Evolutionary conservation across 2,329 filamentous ascomycete genomes (phyloP), one percentile per base, ranked within the genome.

Genomic region (Xylaria arbuscula): DNA sequence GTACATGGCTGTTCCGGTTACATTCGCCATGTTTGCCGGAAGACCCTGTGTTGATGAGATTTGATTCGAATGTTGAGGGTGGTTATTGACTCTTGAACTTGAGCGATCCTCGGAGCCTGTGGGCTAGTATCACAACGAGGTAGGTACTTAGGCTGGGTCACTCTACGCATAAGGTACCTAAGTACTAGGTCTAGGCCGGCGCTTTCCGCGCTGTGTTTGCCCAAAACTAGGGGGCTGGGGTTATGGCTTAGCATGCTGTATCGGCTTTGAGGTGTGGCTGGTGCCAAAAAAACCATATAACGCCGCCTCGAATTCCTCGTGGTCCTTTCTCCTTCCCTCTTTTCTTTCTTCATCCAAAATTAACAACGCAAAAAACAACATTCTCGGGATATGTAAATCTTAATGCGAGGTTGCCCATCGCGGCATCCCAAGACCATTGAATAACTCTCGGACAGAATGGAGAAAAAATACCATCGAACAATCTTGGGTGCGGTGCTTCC

Each of bases 401-500:
- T 79, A 81, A 79, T 83, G 82, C 80, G 83, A 86, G 84, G 84
- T 82, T 74, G 73, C 74, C 77, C 78, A 75, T 77, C 77, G 75
- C 72, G 75, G 77, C 77, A 76, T 75, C 81, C 84, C 84, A 86
- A 67, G 85, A 86, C 84, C 82, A 84, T 81, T 77, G 78, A 77
- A 79, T 77, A 28, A 73, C 75, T 80, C 80, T 83, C 79, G 81
- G 80, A 80, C 76, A 84, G 82, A 83, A 86, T 83, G 85, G 81
- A 86, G 85, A 86, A 78, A 70, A 83, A 36, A 84, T 71, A 74
- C 80, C 78, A 82, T 76, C 83, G 85, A 82, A 83, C 84, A 85
- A 85, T 86, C 85, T 86, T 86, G 85, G 85, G 85, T 86, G 85
- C 85, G 85, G 83, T 86, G 85, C 81, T 86, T 81, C 80, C 83